Evolutionary conservation across 225 moss, liverwort and hornwort genomes (phyloP).

Genomic region (Pseudisothecium myosuroides): DNA sequence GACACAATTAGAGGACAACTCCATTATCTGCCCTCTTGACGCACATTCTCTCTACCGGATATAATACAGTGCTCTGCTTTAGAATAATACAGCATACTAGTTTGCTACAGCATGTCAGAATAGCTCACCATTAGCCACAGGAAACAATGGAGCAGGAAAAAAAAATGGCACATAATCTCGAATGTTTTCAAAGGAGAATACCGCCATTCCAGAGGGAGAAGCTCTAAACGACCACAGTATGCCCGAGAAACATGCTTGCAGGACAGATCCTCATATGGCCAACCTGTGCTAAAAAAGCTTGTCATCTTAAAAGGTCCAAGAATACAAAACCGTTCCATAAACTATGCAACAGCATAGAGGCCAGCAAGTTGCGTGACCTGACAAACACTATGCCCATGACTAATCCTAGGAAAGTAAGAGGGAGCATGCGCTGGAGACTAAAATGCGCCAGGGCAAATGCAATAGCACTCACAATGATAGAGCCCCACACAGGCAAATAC

Average conservation of each 20-base stretch:
- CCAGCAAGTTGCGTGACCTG: constrained; percentile 74
- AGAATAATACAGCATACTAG: background rate
- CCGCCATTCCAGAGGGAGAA: background rate
- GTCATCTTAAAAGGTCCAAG: constrained; percentile 70
- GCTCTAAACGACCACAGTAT: background rate
- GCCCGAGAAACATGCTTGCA: background rate
- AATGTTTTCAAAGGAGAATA: background rate
- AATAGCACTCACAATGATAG: constrained; percentile 74
- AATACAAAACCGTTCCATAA: constrained; percentile 98
- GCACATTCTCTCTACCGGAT: background rate
- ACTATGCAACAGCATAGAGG: constrained; percentile 95
- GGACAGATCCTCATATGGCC: background rate
- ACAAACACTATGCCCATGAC: constrained; percentile 98
- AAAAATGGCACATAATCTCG: background rate
- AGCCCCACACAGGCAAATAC: constrained; percentile 82
- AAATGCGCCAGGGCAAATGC: constrained; percentile 95
- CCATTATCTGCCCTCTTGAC: background rate
- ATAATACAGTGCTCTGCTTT: background rate
- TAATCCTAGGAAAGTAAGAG: constrained; percentile 86
- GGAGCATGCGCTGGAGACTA: constrained; percentile 85
- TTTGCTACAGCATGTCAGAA: background rate
- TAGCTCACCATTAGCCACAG: background rate
- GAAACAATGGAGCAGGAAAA: background rate
- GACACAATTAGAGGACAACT: background rate
- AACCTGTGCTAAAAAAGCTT: background rate